phyloP scores from a whole-genome alignment of 495 filamentous ascomycete genomes.

The Letharia lupina region DNA sequence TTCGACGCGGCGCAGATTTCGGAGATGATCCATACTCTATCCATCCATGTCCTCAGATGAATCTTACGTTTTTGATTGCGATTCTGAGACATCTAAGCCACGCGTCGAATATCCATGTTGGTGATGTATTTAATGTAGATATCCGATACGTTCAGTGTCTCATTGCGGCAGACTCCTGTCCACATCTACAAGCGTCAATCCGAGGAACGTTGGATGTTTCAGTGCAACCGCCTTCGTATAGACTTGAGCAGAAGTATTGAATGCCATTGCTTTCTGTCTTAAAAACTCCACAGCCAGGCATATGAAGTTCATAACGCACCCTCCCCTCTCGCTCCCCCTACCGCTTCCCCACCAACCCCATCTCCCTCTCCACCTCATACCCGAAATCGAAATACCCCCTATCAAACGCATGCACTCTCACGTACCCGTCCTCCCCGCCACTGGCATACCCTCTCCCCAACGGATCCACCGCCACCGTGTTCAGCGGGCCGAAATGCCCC shows the following conservation, averaged over 20 bases:
- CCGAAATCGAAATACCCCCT: constrained; percentile 96
- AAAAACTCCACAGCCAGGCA: neutral
- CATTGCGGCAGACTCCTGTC: neutral
- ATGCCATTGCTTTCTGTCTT: neutral
- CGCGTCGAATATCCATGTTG: neutral
- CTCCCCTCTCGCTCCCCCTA: neutral
- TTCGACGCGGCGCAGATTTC: neutral
- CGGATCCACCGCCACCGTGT: constrained; percentile 83
- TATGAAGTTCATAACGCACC: neutral
- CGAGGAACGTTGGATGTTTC: no score
- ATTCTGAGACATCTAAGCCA: neutral
- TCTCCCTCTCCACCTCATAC: constrained; percentile 90
- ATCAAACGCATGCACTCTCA: constrained; percentile 97
- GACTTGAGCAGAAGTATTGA: neutral
- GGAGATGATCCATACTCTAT: neutral
- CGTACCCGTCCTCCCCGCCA: constrained; percentile 97
- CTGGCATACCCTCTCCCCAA: constrained; percentile 83
- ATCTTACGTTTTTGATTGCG: neutral
- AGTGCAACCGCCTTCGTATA: no score
- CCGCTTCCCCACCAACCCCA: constrained; percentile 23
- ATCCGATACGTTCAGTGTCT: neutral
- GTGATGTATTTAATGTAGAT: neutral
- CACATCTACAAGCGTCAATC: neutral
- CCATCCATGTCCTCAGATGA: no score
- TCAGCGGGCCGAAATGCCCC: constrained; percentile 93